phyloP scores from a whole-genome alignment of 345 rosid genomes.

The Murraya koenigii region DNA sequence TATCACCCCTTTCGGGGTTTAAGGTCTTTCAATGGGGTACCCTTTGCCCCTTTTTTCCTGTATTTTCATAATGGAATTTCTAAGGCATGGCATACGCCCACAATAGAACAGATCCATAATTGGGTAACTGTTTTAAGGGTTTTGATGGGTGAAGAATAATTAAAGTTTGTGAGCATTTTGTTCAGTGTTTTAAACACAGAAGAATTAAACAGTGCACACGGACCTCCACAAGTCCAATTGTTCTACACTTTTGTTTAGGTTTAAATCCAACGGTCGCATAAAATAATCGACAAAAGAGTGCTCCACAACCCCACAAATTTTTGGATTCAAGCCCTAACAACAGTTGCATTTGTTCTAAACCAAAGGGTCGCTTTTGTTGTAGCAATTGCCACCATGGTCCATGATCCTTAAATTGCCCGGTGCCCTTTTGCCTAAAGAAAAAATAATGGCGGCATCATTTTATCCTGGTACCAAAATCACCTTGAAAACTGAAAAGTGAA shows the following conservation, averaged over 20 bases:
- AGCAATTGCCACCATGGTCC: neutral
- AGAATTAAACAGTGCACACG: neutral
- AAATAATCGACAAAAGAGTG: neutral
- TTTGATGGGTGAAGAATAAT: neutral
- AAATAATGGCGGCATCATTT: neutral
- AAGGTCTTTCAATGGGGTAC: neutral
- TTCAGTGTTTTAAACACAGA: neutral
- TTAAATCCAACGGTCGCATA: conserved; percentile 18
- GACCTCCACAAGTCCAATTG: neutral
- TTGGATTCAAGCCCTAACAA: conserved; percentile 7
- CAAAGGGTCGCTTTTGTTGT: neutral
- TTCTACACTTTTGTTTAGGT: neutral
- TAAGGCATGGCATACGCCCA: neutral
- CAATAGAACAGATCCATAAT: conserved; percentile 6
- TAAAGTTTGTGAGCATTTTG: neutral
- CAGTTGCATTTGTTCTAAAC: neutral
- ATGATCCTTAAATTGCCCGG: neutral
- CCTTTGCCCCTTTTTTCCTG: neutral
- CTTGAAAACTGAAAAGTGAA: neutral
- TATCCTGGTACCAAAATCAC: neutral
- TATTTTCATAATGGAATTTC: conserved; percentile 15
- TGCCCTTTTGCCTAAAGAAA: neutral
- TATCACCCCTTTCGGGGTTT: neutral
- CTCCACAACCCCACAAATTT: neutral
- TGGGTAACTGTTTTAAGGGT: neutral